phyloP scores from a whole-genome alignment of 129 eudicot species.

The Chrysanthemum lavandulifolium region DNA sequence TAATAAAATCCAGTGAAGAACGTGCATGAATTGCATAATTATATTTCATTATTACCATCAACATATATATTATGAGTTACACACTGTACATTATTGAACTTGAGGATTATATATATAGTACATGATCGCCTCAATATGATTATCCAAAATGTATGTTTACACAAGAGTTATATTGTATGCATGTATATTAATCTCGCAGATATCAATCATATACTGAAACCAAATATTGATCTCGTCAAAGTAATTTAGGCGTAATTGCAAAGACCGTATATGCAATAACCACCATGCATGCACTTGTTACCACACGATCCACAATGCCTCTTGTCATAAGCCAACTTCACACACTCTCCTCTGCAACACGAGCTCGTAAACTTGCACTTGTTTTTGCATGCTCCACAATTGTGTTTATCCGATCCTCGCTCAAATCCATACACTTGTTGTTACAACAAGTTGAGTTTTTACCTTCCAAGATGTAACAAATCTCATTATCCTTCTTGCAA shows the following conservation, averaged over 20 bases:
- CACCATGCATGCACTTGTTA: slow-evolving; percentile 48
- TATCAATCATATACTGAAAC: not conserved
- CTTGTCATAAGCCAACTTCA: slow-evolving; percentile 58
- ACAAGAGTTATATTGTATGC: too few species aligned
- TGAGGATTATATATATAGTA: not conserved
- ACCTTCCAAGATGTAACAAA: slow-evolving; percentile 44
- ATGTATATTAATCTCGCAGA: not conserved
- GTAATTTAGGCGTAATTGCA: slow-evolving; percentile 54
- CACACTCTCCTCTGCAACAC: slow-evolving; percentile 66
- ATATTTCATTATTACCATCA: too few species aligned
- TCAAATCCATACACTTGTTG: slow-evolving; percentile 63
- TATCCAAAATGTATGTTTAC: not conserved
- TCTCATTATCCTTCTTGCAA: slow-evolving; percentile 52
- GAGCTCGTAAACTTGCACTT: slow-evolving; percentile 47
- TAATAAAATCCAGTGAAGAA: too few species aligned
- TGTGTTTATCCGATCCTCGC: slow-evolving; percentile 39
- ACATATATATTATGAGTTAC: too few species aligned
- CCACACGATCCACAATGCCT: slow-evolving; percentile 67
- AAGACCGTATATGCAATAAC: slow-evolving; percentile 62
- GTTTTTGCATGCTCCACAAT: slow-evolving; percentile 71
- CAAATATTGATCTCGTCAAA: not conserved
- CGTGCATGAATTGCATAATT: too few species aligned
- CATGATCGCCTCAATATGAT: slow-evolving; percentile 4
- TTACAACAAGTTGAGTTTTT: slow-evolving; percentile 53
- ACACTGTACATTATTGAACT: not conserved